Evolutionary conservation across 495 filamentous ascomycete genomes (phyloP).

Genomic region (Rhypophila decipiens): DNA sequence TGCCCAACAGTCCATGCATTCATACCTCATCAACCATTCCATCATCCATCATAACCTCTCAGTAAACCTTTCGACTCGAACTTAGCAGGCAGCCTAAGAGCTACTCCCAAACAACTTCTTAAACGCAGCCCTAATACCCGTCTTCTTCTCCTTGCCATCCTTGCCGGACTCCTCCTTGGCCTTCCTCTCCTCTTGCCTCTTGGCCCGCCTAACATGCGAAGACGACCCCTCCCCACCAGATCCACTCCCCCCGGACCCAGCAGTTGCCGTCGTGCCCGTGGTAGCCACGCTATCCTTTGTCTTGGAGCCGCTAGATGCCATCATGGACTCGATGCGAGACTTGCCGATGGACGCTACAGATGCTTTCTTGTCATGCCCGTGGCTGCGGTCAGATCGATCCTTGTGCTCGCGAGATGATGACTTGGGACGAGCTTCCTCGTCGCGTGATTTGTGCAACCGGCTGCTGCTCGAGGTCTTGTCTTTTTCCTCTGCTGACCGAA

Average conservation of each 20-base stretch:
- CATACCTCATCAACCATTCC: too few species aligned
- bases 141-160: slow-evolving; percentile 70
- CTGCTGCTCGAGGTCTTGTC: slow-evolving; percentile 5
- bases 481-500: slow-evolving; percentile 16
- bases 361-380: slow-evolving; percentile 7
- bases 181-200: slow-evolving; percentile 27
- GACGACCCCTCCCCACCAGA: slow-evolving; percentile 16
- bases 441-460: slow-evolving; percentile 8
- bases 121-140: slow-evolving; percentile 62
- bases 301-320: slow-evolving; percentile 8
- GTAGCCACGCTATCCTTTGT: slow-evolving; percentile 12
- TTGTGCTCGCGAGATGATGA: slow-evolving; percentile 11
- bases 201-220: slow-evolving; percentile 22
- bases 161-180: slow-evolving; percentile 44
- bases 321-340: slow-evolving; percentile 4
- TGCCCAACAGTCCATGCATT: too few species aligned
- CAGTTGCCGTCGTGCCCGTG: slow-evolving; percentile 10
- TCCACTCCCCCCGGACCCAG: slow-evolving; percentile 8
- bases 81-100: too few species aligned
- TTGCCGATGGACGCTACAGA: slow-evolving; percentile 12
- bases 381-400: slow-evolving; percentile 3
- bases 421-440: slow-evolving; percentile 9
- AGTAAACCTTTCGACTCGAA: too few species aligned
- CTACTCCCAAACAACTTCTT: slow-evolving; percentile 33
- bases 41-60: too few species aligned